These are phyloP conservation scores for Kazachstania psychrophila DNA, from an alignment of 805 yeast genomes.

Conservation along the genomic window DNA sequence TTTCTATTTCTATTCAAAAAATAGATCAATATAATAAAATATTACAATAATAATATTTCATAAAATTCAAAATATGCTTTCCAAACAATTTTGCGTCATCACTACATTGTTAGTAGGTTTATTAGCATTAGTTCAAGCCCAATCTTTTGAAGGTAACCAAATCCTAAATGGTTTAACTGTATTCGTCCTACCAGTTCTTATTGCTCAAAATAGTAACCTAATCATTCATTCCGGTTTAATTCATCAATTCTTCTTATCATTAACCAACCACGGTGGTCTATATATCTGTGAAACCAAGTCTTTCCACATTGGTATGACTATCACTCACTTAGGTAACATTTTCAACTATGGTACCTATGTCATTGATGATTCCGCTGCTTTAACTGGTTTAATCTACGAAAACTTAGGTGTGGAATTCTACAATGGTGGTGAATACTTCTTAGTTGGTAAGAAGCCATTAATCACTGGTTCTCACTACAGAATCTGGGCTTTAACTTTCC, in stretches of 20 bases:
- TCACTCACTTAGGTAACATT: not conserved
- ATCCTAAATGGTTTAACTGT: conserved; percentile 1
- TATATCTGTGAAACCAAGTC: conserved; percentile 2
- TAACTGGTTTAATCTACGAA: conserved; percentile 2
- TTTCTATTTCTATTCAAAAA: too few relatives aligned
- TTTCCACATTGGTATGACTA: conserved; percentile 2
- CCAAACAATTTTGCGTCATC: too few relatives aligned
- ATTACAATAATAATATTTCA: too few relatives aligned
- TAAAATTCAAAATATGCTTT: too few relatives aligned
- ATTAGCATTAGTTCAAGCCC: conserved; percentile 1
- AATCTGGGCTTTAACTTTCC: conserved; percentile 1
- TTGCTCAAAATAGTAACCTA: conserved; percentile 1
- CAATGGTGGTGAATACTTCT: conserved; percentile 3
- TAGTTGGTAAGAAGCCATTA: conserved; percentile 1
- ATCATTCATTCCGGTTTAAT: conserved; percentile 2
- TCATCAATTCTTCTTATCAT: not conserved
- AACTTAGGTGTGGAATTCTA: conserved; percentile 1
- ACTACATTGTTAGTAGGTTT: too few relatives aligned
- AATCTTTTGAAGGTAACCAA: conserved; percentile 3
- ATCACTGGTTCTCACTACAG: conserved; percentile 2
- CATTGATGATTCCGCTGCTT: conserved; percentile 2
- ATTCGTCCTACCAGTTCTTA: conserved; percentile 2
- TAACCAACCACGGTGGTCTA: conserved; percentile 1
- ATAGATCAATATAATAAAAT: too few relatives aligned
- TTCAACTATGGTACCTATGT: conserved; percentile 6